Percentiles rank a stretch among this genome's conserved stretches.
phyloP scores from a whole-genome alignment of 306 rosid genomes.

The Rosa rugosa region DNA sequence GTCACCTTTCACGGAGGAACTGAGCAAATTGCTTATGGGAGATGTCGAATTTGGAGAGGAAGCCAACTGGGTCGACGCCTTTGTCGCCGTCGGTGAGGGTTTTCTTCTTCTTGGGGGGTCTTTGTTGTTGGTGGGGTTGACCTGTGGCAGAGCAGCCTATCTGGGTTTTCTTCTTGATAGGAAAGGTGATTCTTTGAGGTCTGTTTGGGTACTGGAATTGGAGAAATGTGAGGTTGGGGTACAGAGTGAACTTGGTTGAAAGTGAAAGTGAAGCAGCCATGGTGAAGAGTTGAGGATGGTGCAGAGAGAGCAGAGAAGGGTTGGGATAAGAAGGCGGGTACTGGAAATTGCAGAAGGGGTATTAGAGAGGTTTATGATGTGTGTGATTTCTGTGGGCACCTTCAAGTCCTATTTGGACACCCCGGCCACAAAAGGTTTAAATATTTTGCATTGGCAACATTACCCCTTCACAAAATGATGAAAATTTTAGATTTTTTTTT shows the following conservation, averaged over 20 bases:
- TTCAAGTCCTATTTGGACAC: neutral
- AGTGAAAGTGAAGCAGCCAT: constrained; percentile 52
- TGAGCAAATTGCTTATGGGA: constrained; percentile 74
- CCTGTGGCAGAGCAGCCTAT: constrained; percentile 64
- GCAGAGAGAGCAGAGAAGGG: constrained; percentile 14
- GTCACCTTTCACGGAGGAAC: constrained; percentile 89
- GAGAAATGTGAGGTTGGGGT: constrained; percentile 26
- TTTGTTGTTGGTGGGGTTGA: constrained; percentile 43
- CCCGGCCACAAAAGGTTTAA: neutral
- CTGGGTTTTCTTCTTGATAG: constrained; percentile 24
- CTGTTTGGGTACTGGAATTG: constrained; percentile 39
- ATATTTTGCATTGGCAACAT: neutral
- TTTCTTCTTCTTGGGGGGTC: constrained; percentile 28
- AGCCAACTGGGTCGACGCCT: constrained; percentile 81
- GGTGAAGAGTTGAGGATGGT: neutral
- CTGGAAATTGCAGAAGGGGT: neutral
- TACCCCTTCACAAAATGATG: neutral
- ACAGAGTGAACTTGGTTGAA: constrained; percentile 39
- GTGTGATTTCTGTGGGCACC: neutral
- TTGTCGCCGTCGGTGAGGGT: constrained; percentile 45
- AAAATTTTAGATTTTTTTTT: too few relatives aligned
- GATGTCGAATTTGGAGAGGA: constrained; percentile 74
- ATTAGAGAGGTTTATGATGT: neutral
- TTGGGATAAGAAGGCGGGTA: constrained; percentile 18
- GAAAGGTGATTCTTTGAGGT: constrained; percentile 40